Evolutionary conservation across 257 asterid genomes (phyloP).

Genomic region (Ilex asprella): DNA sequence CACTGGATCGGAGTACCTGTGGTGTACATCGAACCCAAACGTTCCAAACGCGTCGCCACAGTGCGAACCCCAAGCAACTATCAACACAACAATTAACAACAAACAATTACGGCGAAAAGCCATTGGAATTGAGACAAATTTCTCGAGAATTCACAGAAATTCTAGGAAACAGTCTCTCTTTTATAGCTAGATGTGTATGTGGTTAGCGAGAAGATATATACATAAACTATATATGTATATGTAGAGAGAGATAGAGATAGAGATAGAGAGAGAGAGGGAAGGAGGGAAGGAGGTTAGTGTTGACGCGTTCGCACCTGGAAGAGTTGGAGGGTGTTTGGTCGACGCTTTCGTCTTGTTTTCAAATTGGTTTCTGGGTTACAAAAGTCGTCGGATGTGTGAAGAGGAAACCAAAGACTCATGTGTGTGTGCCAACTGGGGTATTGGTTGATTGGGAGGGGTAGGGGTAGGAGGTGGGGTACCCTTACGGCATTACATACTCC

Average conservation of each 20-base stretch:
- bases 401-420: too few relatives aligned
- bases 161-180: too few relatives aligned
- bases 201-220: not conserved
- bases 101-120: not conserved
- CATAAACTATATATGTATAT: too few relatives aligned
- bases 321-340: not conserved
- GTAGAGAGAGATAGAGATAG: too few relatives aligned
- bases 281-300: not conserved
- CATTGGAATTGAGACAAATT: not conserved
- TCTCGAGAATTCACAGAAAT: not conserved
- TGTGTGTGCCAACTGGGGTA: too few relatives aligned
- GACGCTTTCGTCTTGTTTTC: too few relatives aligned
- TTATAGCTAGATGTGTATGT: not conserved
- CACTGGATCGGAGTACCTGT: conserved; percentile 71
- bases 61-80: conserved; percentile 14
- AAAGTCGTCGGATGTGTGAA: too few relatives aligned
- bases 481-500: too few relatives aligned
- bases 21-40: conserved; percentile 73
- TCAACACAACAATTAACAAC: conserved; percentile 10
- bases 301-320: not conserved
- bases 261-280: too few relatives aligned
- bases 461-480: too few relatives aligned
- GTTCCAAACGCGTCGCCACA: conserved; percentile 45
- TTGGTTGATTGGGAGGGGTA: too few relatives aligned
- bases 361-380: too few relatives aligned